Base-by-base conservation (phyloP, 345 rosid genomes). In the Eutrema yunnanense region DNA sequence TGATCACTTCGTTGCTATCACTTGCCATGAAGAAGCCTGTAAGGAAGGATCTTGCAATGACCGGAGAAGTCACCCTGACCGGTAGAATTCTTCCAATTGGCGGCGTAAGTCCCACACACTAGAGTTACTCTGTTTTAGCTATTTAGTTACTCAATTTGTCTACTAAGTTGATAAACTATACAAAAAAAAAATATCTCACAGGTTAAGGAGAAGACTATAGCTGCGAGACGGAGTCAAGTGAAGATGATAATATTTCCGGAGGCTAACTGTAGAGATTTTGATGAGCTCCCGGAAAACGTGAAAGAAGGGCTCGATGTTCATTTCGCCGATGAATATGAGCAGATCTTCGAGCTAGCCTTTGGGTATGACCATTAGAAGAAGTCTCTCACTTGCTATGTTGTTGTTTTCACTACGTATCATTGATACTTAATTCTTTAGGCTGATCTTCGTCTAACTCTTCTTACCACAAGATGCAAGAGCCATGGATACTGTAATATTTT, bases 151-250 rank as follows among this genome's bases (percentile, higher is more conserved):
- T 0, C 12, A 19, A 33, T 3, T 12, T 7, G 22, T 62, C 3
- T 30, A 4, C 5, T 8, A n/a, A 42, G 19, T 41, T 37, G 6
- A 40, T 48, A 41, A 12, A 13, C 2, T 29, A 34, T 14, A 54
- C 22, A 36, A 8, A 27, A 42, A 30, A 19, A 36, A 52, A 30
- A 19, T 48, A 26, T 74, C 8, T 58, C 4, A 47, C 84, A 94
- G 95, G 98, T 91, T 12, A 94, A 91, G 78, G 98, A 94, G 89
- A 94, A 94, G 73, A 86, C 96, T 27, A 88, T 86, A 65, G 93
- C 96, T 2, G 97, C 98, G 2, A 88, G 90, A 73, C 78, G 97
- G 78, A 89, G 97, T 4, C 83, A 79, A 3, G 86, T 88, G 80
- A 94, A 81, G 86, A 86, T 81, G 2, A 85, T 89, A 62, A 77